Evolutionary conservation across 1,284 basidiomycete species (phyloP), one percentile per base, ranked within the genome.

Genomic region (Ceratobasidium sp.): DNA sequence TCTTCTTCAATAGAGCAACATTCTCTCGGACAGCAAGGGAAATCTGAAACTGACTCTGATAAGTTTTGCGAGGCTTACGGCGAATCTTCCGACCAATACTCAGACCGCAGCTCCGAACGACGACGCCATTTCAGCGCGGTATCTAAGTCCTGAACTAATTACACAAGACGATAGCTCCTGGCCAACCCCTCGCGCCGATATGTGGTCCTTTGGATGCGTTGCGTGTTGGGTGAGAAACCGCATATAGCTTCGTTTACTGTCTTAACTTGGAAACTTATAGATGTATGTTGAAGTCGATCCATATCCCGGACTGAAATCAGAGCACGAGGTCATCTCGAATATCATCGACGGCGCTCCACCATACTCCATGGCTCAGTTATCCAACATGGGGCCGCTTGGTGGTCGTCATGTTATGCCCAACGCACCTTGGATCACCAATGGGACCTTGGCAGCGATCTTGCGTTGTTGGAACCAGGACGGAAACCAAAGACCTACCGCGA

Each of bases 201-300:
- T 70, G 68, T 70, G 68, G 68, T 70, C 68, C 23, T 70, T 70
- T 44, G 68, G 68, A 42, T 70, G 68, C 42, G 53, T 70, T 10
- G 68, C 68, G 3, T 70, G 68, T 26, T 70, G 68, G 68, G 68
- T 70, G 58, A 42, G 46, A 13, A 13, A 15, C n/a, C 6, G 10
- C 10, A n/a, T 28, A 40, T 13, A 15, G 33, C 55, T 49, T n/a
- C 5, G 12, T 42, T 12, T 23, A n/a, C 18, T 56, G 6, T 3
- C 28, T 23, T 42, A 28, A 4, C 28, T 40, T 42, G 33, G 2
- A 9, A 20, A n/a, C 28, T 15, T 7, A 46, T 28, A 70, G 68
- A 70, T 70, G 68, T 55, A 56, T 18, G 39, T 58, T 33, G 7
- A n/a, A 39, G 18, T 70, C n/a, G 68, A 70, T n/a, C 68, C 68